Evolutionary conservation across 768 basidiomycete genomes (phyloP).

Genomic region (Lenzites betulinus): DNA sequence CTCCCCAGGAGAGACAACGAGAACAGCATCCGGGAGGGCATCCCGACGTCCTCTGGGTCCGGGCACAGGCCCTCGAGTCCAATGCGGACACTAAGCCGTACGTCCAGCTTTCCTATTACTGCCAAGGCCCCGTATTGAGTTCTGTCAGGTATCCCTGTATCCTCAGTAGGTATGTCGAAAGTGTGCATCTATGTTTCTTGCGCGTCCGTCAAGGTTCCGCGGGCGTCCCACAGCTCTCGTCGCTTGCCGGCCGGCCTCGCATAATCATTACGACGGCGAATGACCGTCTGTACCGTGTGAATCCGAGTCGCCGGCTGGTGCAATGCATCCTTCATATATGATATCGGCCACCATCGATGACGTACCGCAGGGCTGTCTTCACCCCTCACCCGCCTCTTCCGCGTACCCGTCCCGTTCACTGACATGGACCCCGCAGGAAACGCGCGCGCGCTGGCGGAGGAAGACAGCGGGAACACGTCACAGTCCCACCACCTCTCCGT

Average conservation of each 20-base stretch:
- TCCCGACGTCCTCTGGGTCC: constrained; percentile 50
- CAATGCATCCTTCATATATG: too few species aligned
- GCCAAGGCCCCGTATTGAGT: constrained; percentile 6
- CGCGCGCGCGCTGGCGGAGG: constrained; percentile 81
- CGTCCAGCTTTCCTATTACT: constrained; percentile 38
- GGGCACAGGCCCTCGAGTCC: constrained; percentile 68
- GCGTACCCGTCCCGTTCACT: background rate
- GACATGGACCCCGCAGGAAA: constrained; percentile 55
- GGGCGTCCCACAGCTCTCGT: too few species aligned
- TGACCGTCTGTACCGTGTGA: constrained; percentile 12
- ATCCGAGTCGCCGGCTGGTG: too few species aligned
- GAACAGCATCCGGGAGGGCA: constrained; percentile 71
- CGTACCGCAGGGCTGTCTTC: too few species aligned
- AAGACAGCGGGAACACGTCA: constrained; percentile 50
- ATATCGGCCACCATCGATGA: too few species aligned
- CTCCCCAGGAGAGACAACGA: constrained; percentile 60
- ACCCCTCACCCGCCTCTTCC: constrained; percentile 3
- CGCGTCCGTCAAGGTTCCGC: background rate
- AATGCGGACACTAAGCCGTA: constrained; percentile 78
- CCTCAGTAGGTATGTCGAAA: constrained; percentile 67
- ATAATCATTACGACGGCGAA: background rate
- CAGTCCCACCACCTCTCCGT: constrained; percentile 27
- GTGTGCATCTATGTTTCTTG: background rate
- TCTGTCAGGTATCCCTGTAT: constrained; percentile 39
- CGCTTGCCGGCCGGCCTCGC: too few species aligned